Evolutionary conservation across 2,329 filamentous ascomycete species (phyloP).

Genomic region (Aureobasidium melanogenum): DNA sequence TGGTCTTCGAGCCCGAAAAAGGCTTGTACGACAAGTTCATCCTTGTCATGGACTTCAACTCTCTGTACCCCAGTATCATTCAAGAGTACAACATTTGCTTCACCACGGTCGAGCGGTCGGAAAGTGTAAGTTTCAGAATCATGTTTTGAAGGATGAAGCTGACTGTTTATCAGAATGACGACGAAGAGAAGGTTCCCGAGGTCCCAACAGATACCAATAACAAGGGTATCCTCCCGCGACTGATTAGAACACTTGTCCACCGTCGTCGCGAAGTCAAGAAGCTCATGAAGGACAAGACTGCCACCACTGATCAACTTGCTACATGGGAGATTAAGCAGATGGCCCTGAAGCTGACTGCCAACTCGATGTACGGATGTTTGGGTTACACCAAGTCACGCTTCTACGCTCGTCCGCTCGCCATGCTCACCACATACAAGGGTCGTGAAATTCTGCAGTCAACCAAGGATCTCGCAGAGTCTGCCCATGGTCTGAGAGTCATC

Average conservation of each 20-base stretch:
- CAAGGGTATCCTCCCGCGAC: slow-evolving; percentile 76
- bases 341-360: slow-evolving; percentile 92
- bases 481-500: slow-evolving; percentile 77
- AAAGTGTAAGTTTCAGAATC: slow-evolving; percentile 35
- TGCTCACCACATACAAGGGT: slow-evolving; percentile 94
- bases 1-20: slow-evolving; percentile 96
- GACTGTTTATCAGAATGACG: slow-evolving; percentile 39
- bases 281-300: slow-evolving; percentile 89
- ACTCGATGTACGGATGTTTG: slow-evolving; percentile 99
- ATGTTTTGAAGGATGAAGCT: neutral
- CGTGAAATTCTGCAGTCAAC: slow-evolving; percentile 95
- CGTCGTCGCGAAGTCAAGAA: slow-evolving; percentile 88
- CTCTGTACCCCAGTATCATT: slow-evolving; percentile 94
- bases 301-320: slow-evolving; percentile 75
- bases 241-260: slow-evolving; percentile 86
- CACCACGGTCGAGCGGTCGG: slow-evolving; percentile 79
- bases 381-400: slow-evolving; percentile 96
- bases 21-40: slow-evolving; percentile 97
- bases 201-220: slow-evolving; percentile 65
- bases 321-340: slow-evolving; percentile 98
- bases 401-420: slow-evolving; percentile 87
- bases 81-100: slow-evolving; percentile 99
- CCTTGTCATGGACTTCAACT: slow-evolving; percentile 99
- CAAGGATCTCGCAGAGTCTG: slow-evolving; percentile 88
- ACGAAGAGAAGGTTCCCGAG: slow-evolving; percentile 82